Base-by-base conservation (phyloP, 2,329 filamentous ascomycete genomes). In the Fusarium citri region DNA sequence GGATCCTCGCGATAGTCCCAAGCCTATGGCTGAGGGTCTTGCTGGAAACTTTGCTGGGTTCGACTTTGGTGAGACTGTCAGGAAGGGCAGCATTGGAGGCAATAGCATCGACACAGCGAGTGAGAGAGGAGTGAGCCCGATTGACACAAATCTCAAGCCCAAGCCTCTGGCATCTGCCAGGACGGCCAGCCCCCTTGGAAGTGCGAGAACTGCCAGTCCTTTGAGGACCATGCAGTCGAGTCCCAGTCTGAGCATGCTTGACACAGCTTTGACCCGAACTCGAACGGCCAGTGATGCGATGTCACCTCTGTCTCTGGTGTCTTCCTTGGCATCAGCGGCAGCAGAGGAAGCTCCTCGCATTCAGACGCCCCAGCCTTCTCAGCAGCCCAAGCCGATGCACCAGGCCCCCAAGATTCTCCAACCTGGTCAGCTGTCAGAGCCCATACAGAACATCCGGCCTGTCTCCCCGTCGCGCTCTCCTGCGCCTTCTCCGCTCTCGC, bases 11-110 rank as follows among this genome's bases (percentile, higher is more conserved):
- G 47, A 66, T 34, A 61, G 26, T 10, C 61, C 67, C 5, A 75
- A 71, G 37, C 74, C 70, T 0, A 74, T 74, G 55, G 65, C 68
- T 11, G 80, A 81, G 40, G 79, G 80, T 7, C 76, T 82, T 34
- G 72, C 77, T 2, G 80, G 80, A 20, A 81, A 81, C 57, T 81
- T 82, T 69, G 58, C 78, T 0, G 80, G 73, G 1, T 82, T 82
- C 46, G 78, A 82, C 64, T 81, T 81, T 72, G 80, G 80, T 16
- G 78, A 78, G 5, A 70, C 49, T 25, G 74, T 78, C 12, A 72
- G 67, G 14, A 74, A 72, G 30, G 64, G 68, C 2, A 75, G 73
- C 10, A 64, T 66, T 14, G 56, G 66, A 11, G 67, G 65, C 16
- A 55, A 47, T 37, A 74, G 61, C 46, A 31, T 59, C 55, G 71